phyloP scores from a whole-genome alignment of 352 stramenopile species.

The Phytopythium montanum region DNA sequence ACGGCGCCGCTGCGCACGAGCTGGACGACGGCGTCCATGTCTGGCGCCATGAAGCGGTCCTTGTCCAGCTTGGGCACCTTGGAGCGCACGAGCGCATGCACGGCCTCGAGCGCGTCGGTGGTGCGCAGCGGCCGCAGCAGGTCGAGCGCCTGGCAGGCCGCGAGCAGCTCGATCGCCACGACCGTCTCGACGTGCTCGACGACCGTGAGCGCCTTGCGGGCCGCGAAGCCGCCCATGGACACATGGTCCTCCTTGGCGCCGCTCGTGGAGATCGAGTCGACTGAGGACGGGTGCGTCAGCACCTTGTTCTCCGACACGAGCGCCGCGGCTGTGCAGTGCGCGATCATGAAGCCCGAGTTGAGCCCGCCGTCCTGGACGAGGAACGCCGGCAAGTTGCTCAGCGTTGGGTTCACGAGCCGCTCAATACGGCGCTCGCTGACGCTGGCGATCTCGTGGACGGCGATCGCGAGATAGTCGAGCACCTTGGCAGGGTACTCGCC shows the following conservation, averaged over 20 bases:
- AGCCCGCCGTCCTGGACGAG: constrained; percentile 81
- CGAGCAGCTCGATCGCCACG: constrained; percentile 85
- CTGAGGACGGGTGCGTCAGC: constrained; percentile 80
- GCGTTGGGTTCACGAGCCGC: constrained; percentile 82
- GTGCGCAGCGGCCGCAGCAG: constrained; percentile 79
- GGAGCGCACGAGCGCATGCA: constrained; percentile 77
- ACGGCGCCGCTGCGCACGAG: constrained; percentile 73
- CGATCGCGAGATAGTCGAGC: constrained; percentile 88
- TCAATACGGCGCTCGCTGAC: constrained; percentile 87
- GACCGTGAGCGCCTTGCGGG: constrained; percentile 81
- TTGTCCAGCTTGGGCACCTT: constrained; percentile 61
- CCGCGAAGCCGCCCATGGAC: constrained; percentile 85
- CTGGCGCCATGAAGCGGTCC: constrained; percentile 86
- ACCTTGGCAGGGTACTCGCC: constrained; percentile 89
- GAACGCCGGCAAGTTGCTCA: constrained; percentile 86
- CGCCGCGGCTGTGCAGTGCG: constrained; percentile 82
- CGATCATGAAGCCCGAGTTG: constrained; percentile 92
- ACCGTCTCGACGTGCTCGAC: constrained; percentile 87
- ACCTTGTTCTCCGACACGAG: constrained; percentile 91
- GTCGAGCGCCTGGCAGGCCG: constrained; percentile 87
- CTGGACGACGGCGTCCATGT: constrained; percentile 82
- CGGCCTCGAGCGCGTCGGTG: constrained; percentile 69
- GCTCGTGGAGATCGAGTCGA: constrained; percentile 88
- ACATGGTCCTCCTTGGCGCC: constrained; percentile 89
- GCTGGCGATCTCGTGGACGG: constrained; percentile 78